Base-by-base conservation (phyloP, 2,329 filamentous ascomycete species). In the Sporothrix phasma region DNA sequence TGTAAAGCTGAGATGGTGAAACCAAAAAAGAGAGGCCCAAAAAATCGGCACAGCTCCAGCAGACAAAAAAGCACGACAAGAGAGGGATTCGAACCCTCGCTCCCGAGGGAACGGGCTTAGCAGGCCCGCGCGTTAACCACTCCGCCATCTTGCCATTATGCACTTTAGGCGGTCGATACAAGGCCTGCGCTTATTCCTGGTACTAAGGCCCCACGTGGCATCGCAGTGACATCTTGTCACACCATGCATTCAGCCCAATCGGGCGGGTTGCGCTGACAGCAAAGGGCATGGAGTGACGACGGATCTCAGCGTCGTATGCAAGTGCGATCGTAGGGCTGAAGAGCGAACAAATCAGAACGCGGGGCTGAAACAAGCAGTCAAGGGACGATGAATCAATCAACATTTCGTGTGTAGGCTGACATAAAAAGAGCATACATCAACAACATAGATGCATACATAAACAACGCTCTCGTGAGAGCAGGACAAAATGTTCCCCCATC, bases 51-150 rank as follows among this genome's bases (percentile, higher is more conserved):
- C n/a, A 1, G n/a, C 10, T 3, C 47, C 37, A 60, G 7, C 15
- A n/a, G 17, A 37, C 43, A 37, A 61, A 61, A 47, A 61, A 62
- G 17, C 24, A 43, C 60, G 60, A 62, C 60, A 62, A 62, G 60
- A 62, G 24, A 59, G 45, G 34, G 63, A 64, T 64, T 64, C 63
- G 63, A 64, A 64, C 63, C 46, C 63, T 64, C 63, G 63, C 63
- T 64, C 63, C 63, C 63, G 63, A 64, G 26, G 63, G 63, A 64
- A 64, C 63, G 63, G 63, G 63, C 63, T 64, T 64, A 64, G 63
- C 63, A 64, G 63, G 63, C 63, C 63, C 63, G 63, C 63, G 63
- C 63, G 63, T 64, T 64, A 64, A 64, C 63, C 63, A 64, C 63
- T 64, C 63, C 63, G 63, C 63, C 63, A 64, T 64, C 56, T 64